Base-by-base conservation (phyloP, 140 eudicot genomes). In the Oenanthe javanica region DNA sequence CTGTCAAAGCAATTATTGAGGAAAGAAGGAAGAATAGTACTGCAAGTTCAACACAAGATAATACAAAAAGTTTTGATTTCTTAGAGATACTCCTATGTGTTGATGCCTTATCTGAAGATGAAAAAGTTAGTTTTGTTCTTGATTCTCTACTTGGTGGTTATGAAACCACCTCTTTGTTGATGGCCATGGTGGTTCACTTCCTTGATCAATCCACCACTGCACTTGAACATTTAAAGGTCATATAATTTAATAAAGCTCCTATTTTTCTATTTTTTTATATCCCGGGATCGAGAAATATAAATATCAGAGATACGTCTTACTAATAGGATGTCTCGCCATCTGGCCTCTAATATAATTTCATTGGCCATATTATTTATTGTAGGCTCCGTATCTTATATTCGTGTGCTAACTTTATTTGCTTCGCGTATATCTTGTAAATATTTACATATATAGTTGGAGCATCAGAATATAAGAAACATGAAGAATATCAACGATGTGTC, bases 101-200 rank as follows among this genome's bases (percentile, higher is more conserved):
- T 76, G 96, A 92, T 76, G 80, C 92, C 89, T 86, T 92, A 82
- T 88, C 96, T 64, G 88, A 86, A 59, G 97, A 90, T 80, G 96
- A 92, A 87, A 92, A 90, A 90, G 93, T 92, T 80, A 90, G 96
- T 79, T 92, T 92, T 84, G 96, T 92, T 83, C 88, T 92, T 81
- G 96, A 90, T 90, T 92, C 96, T 86, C 87, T 92, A 27, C 86
- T 92, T 2, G 97, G 96, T 81, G 97, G 97, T 69, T 90, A 92
- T 84, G 97, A 92, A 83, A 92, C 97, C 42, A 90, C 97, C 19
- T 92, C 93, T 64, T 80, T 86, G 64, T 80, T 90, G 42, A 79
- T 92, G 88, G 87, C 93, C 27, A 82, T 90, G 88, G 86, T 88
- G 81, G 90, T 90, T 13, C 86, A 81, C 79, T 92, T 90, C 83